Conservation (phyloP, 805 yeast genomes). For the Metschnikowia vanudenii region DNA sequence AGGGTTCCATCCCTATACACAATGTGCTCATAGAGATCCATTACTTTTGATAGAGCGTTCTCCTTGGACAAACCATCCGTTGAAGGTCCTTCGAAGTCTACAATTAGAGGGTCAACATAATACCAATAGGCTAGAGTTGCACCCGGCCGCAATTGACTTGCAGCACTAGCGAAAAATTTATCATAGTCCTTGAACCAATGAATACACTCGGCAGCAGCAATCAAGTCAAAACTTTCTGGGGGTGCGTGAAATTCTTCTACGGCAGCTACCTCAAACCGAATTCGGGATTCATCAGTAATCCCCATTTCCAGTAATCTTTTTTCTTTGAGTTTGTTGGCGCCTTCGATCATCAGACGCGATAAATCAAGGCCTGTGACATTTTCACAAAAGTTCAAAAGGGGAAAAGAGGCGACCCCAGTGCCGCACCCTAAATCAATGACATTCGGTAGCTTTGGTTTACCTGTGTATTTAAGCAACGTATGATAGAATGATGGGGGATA, state of each 20-base stretch:
- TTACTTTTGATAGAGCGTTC: constrained; percentile 23
- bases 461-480: constrained; percentile 27
- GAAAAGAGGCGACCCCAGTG: constrained; percentile 51
- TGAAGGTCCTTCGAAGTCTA: constrained; percentile 24
- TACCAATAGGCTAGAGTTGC: constrained; percentile 23
- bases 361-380: constrained; percentile 47
- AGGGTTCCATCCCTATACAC: constrained; percentile 42
- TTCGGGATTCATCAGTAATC: constrained; percentile 24
- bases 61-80: constrained; percentile 5
- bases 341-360: constrained; percentile 46
- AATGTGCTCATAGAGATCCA: constrained; percentile 33
- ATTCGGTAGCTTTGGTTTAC: constrained; percentile 17
- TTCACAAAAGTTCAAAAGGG: constrained; percentile 38
- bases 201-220: constrained; percentile 22
- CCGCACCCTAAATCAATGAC: constrained; percentile 52
- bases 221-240: constrained; percentile 17
- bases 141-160: constrained; percentile 16
- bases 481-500: constrained; percentile 40
- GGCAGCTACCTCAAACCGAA: constrained; percentile 32
- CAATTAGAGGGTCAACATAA: constrained; percentile 31
- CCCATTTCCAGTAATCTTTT: constrained; percentile 28
- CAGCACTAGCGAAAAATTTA: constrained; percentile 15
- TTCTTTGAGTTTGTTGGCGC: constrained; percentile 34
- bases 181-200: constrained; percentile 23
- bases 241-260: constrained; percentile 32